Percentiles rank a stretch among this genome's conserved stretches.
These are phyloP conservation scores for Halophytophthora batemanensis DNA, from an alignment of 352 stramenopile genomes.

Conservation along the genomic window DNA sequence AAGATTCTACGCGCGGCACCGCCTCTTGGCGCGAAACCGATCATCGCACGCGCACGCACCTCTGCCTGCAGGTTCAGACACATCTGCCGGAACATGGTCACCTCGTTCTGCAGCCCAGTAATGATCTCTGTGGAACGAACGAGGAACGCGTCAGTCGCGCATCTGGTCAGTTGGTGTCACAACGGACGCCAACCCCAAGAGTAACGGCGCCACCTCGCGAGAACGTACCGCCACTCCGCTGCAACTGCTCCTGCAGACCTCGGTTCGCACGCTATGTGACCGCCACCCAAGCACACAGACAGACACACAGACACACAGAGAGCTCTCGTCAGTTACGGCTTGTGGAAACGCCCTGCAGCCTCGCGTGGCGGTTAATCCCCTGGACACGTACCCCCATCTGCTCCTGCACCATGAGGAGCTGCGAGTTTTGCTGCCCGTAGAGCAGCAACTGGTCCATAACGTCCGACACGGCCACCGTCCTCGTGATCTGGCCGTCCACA, in stretches of 20 bases:
- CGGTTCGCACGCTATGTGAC: conserved; percentile 55
- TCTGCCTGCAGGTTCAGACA: conserved; percentile 76
- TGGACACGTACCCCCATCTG: conserved; percentile 68
- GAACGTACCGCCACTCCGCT: conserved; percentile 50
- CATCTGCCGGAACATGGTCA: conserved; percentile 81
- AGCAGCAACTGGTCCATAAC: conserved; percentile 78
- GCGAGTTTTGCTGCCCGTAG: conserved; percentile 67
- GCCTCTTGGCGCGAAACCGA: background rate
- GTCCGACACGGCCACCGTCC: conserved; percentile 67
- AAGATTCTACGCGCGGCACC: conserved; percentile 8
- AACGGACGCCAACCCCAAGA: too few species aligned
- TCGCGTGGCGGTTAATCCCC: background rate
- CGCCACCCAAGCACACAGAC: background rate
- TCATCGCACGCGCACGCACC: conserved; percentile 27
- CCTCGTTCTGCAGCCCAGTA: conserved; percentile 66
- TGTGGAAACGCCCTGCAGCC: background rate
- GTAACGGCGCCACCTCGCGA: background rate
- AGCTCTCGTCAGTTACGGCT: conserved; percentile 2
- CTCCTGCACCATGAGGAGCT: conserved; percentile 55
- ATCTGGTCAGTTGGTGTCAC: conserved; percentile 10
- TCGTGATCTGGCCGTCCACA: conserved; percentile 67
- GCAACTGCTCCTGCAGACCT: conserved; percentile 63
- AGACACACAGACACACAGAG: conserved; percentile 5
- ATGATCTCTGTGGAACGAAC: conserved; percentile 45
- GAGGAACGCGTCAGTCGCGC: conserved; percentile 15